Evolutionary conservation across 345 rosid genomes (phyloP).

Genomic region (Citrus glauca): DNA sequence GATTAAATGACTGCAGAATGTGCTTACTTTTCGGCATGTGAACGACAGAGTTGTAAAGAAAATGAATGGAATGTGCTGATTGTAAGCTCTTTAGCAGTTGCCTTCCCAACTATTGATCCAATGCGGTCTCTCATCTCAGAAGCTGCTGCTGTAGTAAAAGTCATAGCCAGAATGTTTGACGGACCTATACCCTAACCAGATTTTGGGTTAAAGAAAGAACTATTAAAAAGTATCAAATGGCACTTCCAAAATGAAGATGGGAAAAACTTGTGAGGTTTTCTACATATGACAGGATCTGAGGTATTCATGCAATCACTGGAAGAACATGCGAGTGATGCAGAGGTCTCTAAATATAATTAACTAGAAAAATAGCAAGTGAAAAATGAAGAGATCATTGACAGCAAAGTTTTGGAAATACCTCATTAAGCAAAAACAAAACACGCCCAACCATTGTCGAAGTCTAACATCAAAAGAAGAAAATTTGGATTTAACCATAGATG

Average conservation of each 20-base stretch:
- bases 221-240: neutral
- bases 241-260: constrained; percentile 6
- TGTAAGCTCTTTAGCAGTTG: constrained; percentile 68
- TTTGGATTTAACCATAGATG: constrained; percentile 5
- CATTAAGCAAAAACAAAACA: constrained; percentile 59
- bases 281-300: neutral
- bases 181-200: constrained; percentile 65
- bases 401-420: constrained; percentile 44
- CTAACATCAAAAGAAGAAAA: constrained; percentile 36
- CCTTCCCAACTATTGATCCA: constrained; percentile 73
- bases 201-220: constrained; percentile 2
- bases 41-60: constrained; percentile 87
- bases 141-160: constrained; percentile 96
- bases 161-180: constrained; percentile 91
- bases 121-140: constrained; percentile 93
- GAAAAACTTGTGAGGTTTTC: neutral
- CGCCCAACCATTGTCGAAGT: constrained; percentile 99
- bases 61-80: constrained; percentile 96
- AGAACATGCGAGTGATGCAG: neutral
- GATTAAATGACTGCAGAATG: constrained; percentile 8
- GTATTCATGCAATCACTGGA: neutral
- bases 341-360: neutral
- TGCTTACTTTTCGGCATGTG: constrained; percentile 86
- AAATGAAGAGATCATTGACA: constrained; percentile 6
- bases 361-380: neutral